A percentile compares a stretch with the other conserved stretches of the same genome.
Conservation (phyloP, 495 filamentous ascomycete species). For the Recurvomyces mirabilis region DNA sequence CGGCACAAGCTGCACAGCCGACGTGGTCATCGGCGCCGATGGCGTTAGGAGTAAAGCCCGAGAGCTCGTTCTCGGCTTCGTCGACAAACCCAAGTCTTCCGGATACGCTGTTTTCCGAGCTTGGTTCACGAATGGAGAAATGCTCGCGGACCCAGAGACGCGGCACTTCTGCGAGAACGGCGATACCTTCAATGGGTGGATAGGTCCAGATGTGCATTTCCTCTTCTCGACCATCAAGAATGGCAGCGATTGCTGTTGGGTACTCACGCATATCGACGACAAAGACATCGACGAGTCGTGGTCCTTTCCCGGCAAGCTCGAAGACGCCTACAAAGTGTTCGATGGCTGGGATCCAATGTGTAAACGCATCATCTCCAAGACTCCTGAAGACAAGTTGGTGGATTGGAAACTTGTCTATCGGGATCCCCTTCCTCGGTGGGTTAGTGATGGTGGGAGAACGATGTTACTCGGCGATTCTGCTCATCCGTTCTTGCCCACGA, state of each 20-base stretch:
- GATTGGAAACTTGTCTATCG: constrained; percentile 66
- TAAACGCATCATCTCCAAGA: constrained; percentile 46
- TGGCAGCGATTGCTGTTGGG: constrained; percentile 58
- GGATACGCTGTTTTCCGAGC: constrained; percentile 50
- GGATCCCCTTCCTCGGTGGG: constrained; percentile 56
- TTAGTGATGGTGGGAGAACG: constrained; percentile 47
- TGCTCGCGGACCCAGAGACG: constrained; percentile 51
- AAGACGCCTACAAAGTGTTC: constrained; percentile 50
- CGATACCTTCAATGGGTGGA: constrained; percentile 53
- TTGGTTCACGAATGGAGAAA: constrained; percentile 49
- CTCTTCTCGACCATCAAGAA: constrained; percentile 50
- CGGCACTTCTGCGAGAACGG: constrained; percentile 50
- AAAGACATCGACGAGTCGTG: constrained; percentile 54
- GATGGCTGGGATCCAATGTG: constrained; percentile 57
- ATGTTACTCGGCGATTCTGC: constrained; percentile 58
- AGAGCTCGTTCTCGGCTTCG: constrained; percentile 47
- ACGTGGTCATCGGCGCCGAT: constrained; percentile 50
- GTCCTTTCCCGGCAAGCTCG: constrained; percentile 49
- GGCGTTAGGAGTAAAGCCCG: constrained; percentile 50
- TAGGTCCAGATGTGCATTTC: constrained; percentile 55
- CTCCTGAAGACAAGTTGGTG: constrained; percentile 46
- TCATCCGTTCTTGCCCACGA: constrained; percentile 63
- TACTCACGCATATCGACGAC: constrained; percentile 53
- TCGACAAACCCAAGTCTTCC: constrained; percentile 47
- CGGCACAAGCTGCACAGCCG: constrained; percentile 38